Evolutionary conservation across 805 yeast species (phyloP), one percentile per base, ranked within the genome.

Genomic region (Metschnikowia dekortorum): DNA sequence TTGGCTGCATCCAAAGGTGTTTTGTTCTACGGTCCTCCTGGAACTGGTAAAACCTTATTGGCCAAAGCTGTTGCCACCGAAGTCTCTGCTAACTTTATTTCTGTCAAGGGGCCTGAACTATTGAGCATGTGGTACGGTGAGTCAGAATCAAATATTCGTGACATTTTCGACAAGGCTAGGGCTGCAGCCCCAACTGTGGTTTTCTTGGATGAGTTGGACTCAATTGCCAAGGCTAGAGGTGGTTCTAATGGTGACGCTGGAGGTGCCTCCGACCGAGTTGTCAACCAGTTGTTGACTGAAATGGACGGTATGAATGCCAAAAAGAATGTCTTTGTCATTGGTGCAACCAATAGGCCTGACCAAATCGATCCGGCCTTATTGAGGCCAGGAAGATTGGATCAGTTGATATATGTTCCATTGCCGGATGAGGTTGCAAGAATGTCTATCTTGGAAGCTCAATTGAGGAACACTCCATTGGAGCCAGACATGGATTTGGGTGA

Each of bases 271-370:
- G 97, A 91, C 74, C 84, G 96, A 71, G 97, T 91, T 55, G 97
- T 91, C 47, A 91, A 92, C 73, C 97, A 91, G 75, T 81, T 91
- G 67, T 81, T 91, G 69, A 90, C 97, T 8, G 96, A 91, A 76
- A 94, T 94, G 99, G 99, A 94, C 73, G 99, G 99, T 83, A 94
- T 94, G 99, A 94, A 94, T 68, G 96, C 97, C 56, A 94, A 94
- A 79, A 94, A 94, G 84, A 94, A 94, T 66, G 99, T 94, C 35
- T 94, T 94, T 66, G 97, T 94, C 50, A 89, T 94, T 74, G 99
- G 99, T 75, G 99, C 99, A 39, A 94, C 99, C 50, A 94, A 94
- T 75, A 85, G 99, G 79, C 99, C 99, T 38, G 99, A 95, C 71
- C 98, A 94, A 77, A 94, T 94, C 61, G 99, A 94, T 68, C 98